Evolutionary conservation across 352 stramenopile species (phyloP).

Genomic region (Globisporangium parvum): DNA sequence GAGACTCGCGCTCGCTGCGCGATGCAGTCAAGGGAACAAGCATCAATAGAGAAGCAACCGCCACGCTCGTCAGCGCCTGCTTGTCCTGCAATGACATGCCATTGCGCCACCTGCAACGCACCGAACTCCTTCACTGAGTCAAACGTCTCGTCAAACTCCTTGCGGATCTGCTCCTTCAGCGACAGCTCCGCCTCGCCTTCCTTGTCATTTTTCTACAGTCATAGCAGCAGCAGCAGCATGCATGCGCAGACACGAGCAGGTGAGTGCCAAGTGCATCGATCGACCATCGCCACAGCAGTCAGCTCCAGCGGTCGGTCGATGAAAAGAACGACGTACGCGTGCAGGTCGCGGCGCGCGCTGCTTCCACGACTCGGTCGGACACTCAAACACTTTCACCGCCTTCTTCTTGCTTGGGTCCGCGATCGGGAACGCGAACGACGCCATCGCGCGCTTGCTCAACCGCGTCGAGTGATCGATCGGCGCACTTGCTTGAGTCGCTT

Average conservation of each 20-base stretch:
- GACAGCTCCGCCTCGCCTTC: slow-evolving; percentile 33
- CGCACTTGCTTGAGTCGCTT: slow-evolving; percentile 1
- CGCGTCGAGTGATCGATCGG: too few species aligned
- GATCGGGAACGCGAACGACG: slow-evolving; percentile 69
- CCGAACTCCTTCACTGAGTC: slow-evolving; percentile 70
- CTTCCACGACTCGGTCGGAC: slow-evolving; percentile 71
- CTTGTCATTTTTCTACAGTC: slow-evolving; percentile 19
- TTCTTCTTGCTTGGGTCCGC: slow-evolving; percentile 66
- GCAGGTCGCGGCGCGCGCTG: slow-evolving; percentile 20
- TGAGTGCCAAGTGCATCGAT: not conserved
- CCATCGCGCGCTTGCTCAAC: slow-evolving; percentile 10
- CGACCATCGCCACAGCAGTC: too few species aligned
- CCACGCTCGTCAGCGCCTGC: not conserved
- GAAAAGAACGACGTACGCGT: slow-evolving; percentile 19
- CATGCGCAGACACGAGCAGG: not conserved
- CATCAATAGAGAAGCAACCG: not conserved
- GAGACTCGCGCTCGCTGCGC: slow-evolving; percentile 37
- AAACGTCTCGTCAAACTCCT: slow-evolving; percentile 74
- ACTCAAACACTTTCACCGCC: slow-evolving; percentile 71
- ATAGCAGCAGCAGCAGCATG: slow-evolving; percentile 2
- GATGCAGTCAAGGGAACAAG: not conserved
- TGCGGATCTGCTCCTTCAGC: slow-evolving; percentile 57
- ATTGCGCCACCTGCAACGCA: slow-evolving; percentile 9
- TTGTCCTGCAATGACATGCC: too few species aligned
- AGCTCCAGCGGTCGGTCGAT: too few species aligned